phyloP scores from a whole-genome alignment of 257 asterid species.

The Cynanchum wilfordii region DNA sequence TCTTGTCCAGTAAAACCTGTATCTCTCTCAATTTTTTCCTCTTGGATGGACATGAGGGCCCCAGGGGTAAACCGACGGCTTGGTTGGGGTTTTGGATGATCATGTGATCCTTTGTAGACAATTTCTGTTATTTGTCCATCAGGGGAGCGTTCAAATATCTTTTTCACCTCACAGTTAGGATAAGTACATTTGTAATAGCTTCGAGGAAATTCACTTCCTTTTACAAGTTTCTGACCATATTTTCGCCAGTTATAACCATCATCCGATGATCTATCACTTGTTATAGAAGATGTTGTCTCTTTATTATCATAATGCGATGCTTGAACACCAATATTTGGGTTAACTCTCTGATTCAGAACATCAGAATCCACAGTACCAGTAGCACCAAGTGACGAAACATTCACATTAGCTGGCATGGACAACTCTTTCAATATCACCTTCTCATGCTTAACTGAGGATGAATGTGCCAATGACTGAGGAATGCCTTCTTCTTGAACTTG shows the following conservation, averaged over 20 bases:
- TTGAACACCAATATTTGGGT: constrained; percentile 30
- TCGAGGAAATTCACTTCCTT: constrained; percentile 96
- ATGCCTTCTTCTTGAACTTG: constrained; percentile 46
- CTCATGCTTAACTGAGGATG: constrained; percentile 36
- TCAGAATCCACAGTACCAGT: constrained; percentile 31
- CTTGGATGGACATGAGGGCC: constrained; percentile 61
- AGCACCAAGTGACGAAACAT: constrained; percentile 35
- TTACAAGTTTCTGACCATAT: constrained; percentile 97
- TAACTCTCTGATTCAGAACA: constrained; percentile 43
- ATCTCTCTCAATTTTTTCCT: constrained; percentile 60
- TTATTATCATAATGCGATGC: constrained; percentile 50
- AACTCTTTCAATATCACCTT: constrained; percentile 18
- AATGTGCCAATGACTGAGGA: constrained; percentile 39
- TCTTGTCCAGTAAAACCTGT: constrained; percentile 49
- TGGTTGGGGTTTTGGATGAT: constrained; percentile 93
- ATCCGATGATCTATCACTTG: constrained; percentile 76
- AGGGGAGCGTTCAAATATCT: constrained; percentile 89
- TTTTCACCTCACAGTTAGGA: constrained; percentile 94
- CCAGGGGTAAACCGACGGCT: constrained; percentile 77
- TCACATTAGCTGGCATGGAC: constrained; percentile 34
- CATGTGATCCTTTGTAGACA: constrained; percentile 92
- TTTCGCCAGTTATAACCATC: constrained; percentile 98
- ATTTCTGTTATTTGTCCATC: constrained; percentile 90
- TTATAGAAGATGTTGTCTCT: constrained; percentile 40
- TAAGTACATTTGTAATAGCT: constrained; percentile 95